A percentile compares a stretch with the other conserved stretches of the same genome.
Evolutionary conservation across 148 eudicot species (phyloP).

Genomic region (Fallopia convolvulus): DNA sequence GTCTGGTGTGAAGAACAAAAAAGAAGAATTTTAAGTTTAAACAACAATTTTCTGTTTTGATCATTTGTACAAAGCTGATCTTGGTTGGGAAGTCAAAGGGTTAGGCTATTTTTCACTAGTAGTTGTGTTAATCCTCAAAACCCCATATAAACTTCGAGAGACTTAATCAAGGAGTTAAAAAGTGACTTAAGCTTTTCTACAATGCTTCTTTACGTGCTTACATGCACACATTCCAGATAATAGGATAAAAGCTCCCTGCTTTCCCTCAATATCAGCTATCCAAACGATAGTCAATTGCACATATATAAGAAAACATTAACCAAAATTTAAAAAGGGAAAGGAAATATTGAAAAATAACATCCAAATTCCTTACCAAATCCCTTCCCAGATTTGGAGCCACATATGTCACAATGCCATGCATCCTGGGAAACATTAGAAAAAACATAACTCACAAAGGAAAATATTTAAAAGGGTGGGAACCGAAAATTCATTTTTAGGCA

Average conservation of each 20-base stretch:
- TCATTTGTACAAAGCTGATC: not conserved
- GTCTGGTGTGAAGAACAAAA: not conserved
- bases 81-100: not conserved
- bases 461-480: not conserved
- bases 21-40: not conserved
- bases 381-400: slow-evolving; percentile 92
- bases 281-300: not conserved
- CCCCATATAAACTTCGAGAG: not conserved
- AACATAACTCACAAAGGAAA: not conserved
- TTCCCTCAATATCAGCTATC: not conserved
- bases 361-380: slow-evolving; percentile 76
- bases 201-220: not conserved
- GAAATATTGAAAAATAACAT: not conserved
- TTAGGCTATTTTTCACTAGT: not conserved
- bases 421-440: slow-evolving; percentile 34
- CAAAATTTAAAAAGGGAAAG: not conserved
- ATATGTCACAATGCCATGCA: slow-evolving; percentile 97
- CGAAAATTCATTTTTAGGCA: not conserved
- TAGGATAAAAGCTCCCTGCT: not conserved
- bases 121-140: not conserved
- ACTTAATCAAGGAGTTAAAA: not conserved
- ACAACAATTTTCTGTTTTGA: not conserved
- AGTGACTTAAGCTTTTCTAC: not conserved
- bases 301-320: not conserved
- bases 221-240: not conserved